These are phyloP conservation scores for Posidonia oceanica DNA, from an alignment of 116 monocot genomes.

Conservation along the genomic window DNA sequence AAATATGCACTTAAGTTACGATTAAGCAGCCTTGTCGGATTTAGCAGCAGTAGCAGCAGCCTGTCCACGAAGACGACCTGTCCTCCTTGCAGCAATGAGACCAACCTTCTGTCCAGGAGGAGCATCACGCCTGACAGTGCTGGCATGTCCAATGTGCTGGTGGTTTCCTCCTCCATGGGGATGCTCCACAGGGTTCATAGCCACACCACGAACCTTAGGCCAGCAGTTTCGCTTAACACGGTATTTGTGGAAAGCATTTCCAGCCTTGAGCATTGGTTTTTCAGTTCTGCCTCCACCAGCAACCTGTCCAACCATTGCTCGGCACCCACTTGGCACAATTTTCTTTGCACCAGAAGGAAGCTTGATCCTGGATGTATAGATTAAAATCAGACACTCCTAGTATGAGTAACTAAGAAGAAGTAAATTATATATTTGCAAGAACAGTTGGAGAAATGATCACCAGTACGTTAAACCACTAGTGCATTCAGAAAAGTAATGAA, in stretches of 20 bases:
- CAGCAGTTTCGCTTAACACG: constrained; percentile 64
- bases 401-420: no score
- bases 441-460: no score
- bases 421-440: no score
- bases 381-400: no score
- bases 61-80: constrained; percentile 58
- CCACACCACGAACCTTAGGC: constrained; percentile 74
- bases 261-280: constrained; percentile 49
- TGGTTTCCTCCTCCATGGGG: constrained; percentile 75
- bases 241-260: constrained; percentile 61
- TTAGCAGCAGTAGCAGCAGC: constrained; percentile 68
- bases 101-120: constrained; percentile 70
- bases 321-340: constrained; percentile 48
- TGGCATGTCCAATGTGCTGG: constrained; percentile 61
- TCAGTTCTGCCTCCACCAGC: constrained; percentile 62
- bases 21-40: constrained; percentile 6
- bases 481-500: no score
- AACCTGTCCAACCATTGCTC: constrained; percentile 58
- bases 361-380: constrained; percentile 34
- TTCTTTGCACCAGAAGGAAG: constrained; percentile 64
- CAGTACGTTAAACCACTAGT: no score
- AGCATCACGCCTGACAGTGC: constrained; percentile 55
- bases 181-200: constrained; percentile 70
- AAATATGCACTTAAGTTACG: no score
- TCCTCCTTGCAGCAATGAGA: constrained; percentile 64